Evolutionary conservation across 768 basidiomycete genomes (phyloP), one percentile per base, ranked within the genome.

Genomic region (Tulasnella sp.): DNA sequence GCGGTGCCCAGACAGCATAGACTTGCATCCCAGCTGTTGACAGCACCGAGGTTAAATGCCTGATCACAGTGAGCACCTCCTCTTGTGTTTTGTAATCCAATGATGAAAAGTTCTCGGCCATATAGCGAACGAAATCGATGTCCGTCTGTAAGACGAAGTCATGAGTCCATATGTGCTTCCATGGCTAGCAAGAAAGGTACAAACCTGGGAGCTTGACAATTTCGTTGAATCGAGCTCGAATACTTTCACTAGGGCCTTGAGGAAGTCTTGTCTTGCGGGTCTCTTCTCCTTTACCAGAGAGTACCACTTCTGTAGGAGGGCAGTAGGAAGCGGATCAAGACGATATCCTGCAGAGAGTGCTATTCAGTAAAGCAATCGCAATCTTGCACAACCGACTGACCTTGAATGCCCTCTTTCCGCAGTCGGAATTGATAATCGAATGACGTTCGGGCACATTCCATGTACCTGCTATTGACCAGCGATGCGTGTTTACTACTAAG

Each of bases 51-150:
- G 93, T 94, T 75, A 96, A 86, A 74, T 88, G 87, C 77, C 91
- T 92, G 81, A 97, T 88, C 31, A 98, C 90, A 5, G 92, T 90
- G 72, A 98, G 84, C 5, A 91, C 90, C 83, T 99, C 97, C 82
- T 99, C 97, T 80, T 92, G 91, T 0, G 94, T 93, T 85, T 95
- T 98, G 86, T 96, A 99, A 40, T 99, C 96, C 77, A 99, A 89
- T 0, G 91, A 85, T 0, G 96, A 88, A 76, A 99, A 91, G 80
- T 98, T 98, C 82, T 99, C 97, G 0, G 94, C 91, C 89, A 98
- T 93, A 84, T 95, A 99, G 74, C 96, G 91, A 4, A 87, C 87
- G 81, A 98, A 94, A 70, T 91, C 89, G 73, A 96, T 86, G 80
- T 97, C 93, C 78, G 92, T 89, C 91, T 96, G 17, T 22, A 64